Evolutionary conservation across 1,284 basidiomycete species (phyloP), one percentile per base, ranked within the genome.

Genomic region (Prillingera fragicola): DNA sequence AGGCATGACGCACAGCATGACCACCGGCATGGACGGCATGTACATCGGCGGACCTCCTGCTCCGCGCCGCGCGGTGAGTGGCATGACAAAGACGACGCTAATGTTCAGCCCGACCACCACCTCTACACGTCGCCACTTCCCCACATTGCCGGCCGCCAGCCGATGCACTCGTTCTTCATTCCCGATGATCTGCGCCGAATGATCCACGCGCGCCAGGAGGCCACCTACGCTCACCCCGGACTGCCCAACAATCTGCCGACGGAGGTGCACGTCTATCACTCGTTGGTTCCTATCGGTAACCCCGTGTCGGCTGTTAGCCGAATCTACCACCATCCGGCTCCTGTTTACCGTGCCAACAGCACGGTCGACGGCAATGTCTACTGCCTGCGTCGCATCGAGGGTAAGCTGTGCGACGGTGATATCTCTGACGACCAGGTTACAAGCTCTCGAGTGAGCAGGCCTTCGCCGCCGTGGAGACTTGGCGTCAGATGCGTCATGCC

Each of bases 261-360:
- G 19, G 87, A 94, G 60, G 71, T 95, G 8, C 87, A 92, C 60
- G 88, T 87, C 1, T 96, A 96, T 62, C 89, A 96, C 65, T 83
- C 84, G 0, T 78, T 96, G 9, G 79, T 85, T 3, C 86, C 86
- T 0, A 75, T 97, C 3, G 62, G 59, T 8, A 53, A 50, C 35
- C 54, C 55, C 9, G 45, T 43, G 12, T 44, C 81, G 43, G 83
- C 85, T 56, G 79, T 87, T 43, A 81, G 82, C 7, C 83, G 78
- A 54, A 86, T 88, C 78, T 75, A 71, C 45, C 72, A 74, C 10
- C 73, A 74, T 50, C 80, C 81, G 50, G 84, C 84, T 2, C 80
- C 81, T 2, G 80, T 87, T 3, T 96, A 97, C 65, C 82, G 85
- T 33, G 94, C 88, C 0, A 81, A 80, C 27, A 85, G 82, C 57